Evolutionary conservation across 257 asterid species (phyloP), one percentile per base, ranked within the genome.

Genomic region (Ehretia macrophylla): DNA sequence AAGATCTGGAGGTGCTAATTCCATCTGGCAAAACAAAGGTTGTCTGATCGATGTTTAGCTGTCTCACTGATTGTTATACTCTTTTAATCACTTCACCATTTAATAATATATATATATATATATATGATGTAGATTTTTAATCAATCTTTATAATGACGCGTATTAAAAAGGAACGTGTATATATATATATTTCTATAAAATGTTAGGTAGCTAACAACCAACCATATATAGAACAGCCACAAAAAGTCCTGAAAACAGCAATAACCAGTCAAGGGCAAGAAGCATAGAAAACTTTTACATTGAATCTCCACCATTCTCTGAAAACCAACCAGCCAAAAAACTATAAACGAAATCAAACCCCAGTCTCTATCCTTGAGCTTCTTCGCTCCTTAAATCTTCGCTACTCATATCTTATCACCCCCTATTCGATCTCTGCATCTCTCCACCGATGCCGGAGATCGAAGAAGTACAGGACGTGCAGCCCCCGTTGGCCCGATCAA

Each of bases 371-470:
- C 19, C 27, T 56, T 32, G 42, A 35, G 59, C 21, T 55, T 45
- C 27, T 55, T 13, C 27, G 47, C 47, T 59, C 12, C 62, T 0
- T 23, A 14, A 14, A 32, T 32, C 37, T 48, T 5, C 20, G 32
- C 1, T 22, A 21, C 0, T 23, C 14, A 39, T n/a, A n/a, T n/a
- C n/a, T n/a, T 39, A 40, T 37, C 27, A 12, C 23, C 19, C 1
- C 8, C 5, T 55, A 18, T 38, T 62, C 65, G 68, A 60, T 65
- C 69, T 64, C 58, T 63, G 52, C 55, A 48, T 53, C 21, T 14
- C 1, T 27, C 27, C 56, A 32, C 44, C 3, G 47, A 61, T 72
- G 83, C 75, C 73, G 67, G 85, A 64, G 48, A 82, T 69, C 67
- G 67, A 66, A 46, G 75, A 66, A 68, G n/a, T n/a, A n/a, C n/a